Evolutionary conservation across 805 yeast genomes (phyloP).

Genomic region (Zygosaccharomyces lentus): DNA sequence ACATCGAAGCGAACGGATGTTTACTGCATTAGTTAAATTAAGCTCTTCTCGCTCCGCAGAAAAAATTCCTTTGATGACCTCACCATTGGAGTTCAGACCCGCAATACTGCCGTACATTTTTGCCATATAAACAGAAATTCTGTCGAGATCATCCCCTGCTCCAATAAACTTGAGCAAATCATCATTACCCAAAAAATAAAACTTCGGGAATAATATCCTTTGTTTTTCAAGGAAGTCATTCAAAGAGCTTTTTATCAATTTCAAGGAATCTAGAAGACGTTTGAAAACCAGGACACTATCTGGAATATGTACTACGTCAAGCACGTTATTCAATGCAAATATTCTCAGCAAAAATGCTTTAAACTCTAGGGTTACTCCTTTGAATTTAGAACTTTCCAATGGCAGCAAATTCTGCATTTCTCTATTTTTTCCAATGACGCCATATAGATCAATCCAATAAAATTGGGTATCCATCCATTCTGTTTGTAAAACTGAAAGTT

Average conservation of each 20-base stretch:
- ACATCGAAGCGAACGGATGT: slow-evolving; percentile 30
- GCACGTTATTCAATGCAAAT: slow-evolving; percentile 45
- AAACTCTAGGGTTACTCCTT: slow-evolving; percentile 58
- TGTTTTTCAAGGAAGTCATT: slow-evolving; percentile 77
- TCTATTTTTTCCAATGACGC: slow-evolving; percentile 59
- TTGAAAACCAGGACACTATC: slow-evolving; percentile 46
- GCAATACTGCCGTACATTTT: slow-evolving; percentile 71
- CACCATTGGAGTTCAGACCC: slow-evolving; percentile 37
- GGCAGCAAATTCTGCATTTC: slow-evolving; percentile 66
- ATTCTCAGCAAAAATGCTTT: slow-evolving; percentile 47
- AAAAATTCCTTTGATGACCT: slow-evolving; percentile 42
- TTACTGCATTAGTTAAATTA: slow-evolving; percentile 40
- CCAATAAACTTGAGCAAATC: slow-evolving; percentile 83
- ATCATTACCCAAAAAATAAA: slow-evolving; percentile 86
- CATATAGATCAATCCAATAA: slow-evolving; percentile 84
- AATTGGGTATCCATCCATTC: slow-evolving; percentile 80
- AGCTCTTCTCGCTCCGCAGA: slow-evolving; percentile 69
- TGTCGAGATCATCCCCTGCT: slow-evolving; percentile 42
- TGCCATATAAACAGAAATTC: slow-evolving; percentile 54
- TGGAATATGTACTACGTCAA: slow-evolving; percentile 52
- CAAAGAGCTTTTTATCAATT: slow-evolving; percentile 58
- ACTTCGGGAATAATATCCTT: slow-evolving; percentile 70
- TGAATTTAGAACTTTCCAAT: slow-evolving; percentile 62
- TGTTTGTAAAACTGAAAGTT: slow-evolving; percentile 50
- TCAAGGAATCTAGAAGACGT: slow-evolving; percentile 52